These are phyloP conservation scores for Chaetomium cochliodes DNA, from an alignment of 495 filamentous ascomycete genomes.

Conservation along the genomic window DNA sequence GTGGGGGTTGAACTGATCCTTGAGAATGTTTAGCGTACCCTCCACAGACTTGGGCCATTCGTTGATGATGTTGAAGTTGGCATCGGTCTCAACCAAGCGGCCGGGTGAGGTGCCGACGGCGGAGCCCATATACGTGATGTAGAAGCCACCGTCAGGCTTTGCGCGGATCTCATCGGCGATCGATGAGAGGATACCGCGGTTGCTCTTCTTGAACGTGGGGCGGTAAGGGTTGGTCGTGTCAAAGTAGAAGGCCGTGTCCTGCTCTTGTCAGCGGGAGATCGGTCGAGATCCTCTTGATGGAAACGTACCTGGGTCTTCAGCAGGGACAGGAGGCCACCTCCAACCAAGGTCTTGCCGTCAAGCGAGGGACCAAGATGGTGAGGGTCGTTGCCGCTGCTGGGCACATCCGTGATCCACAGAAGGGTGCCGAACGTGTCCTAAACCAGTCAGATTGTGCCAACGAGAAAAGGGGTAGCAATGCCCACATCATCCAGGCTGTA, in stretches of 20 bases:
- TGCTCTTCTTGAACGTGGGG: slow-evolving; percentile 58
- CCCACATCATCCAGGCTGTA: slow-evolving; percentile 59
- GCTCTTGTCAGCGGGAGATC: slow-evolving; percentile 14
- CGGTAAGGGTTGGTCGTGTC: slow-evolving; percentile 58
- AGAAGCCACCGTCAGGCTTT: slow-evolving; percentile 63
- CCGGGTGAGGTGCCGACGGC: slow-evolving; percentile 58
- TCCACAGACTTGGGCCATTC: slow-evolving; percentile 58
- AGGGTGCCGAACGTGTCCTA: slow-evolving; percentile 61
- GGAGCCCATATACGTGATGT: slow-evolving; percentile 55
- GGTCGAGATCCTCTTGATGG: background rate
- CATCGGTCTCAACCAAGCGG: slow-evolving; percentile 59
- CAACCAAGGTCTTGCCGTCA: slow-evolving; percentile 61
- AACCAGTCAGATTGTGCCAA: slow-evolving; percentile 10
- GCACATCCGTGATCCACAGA: slow-evolving; percentile 58
- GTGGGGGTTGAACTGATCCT: slow-evolving; percentile 60
- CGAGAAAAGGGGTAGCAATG: background rate
- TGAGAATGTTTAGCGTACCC: slow-evolving; percentile 53
- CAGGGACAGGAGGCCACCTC: slow-evolving; percentile 60
- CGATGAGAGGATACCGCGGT: slow-evolving; percentile 55
- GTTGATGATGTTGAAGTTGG: slow-evolving; percentile 59
- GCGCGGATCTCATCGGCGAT: slow-evolving; percentile 64
- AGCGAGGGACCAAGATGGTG: slow-evolving; percentile 58
- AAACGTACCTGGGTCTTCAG: slow-evolving; percentile 46
- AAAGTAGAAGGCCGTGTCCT: slow-evolving; percentile 65
- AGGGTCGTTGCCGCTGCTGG: slow-evolving; percentile 59